Evolutionary conservation across 768 basidiomycete genomes (phyloP), one percentile per base, ranked within the genome.

Genomic region (Pluteus cervinus): DNA sequence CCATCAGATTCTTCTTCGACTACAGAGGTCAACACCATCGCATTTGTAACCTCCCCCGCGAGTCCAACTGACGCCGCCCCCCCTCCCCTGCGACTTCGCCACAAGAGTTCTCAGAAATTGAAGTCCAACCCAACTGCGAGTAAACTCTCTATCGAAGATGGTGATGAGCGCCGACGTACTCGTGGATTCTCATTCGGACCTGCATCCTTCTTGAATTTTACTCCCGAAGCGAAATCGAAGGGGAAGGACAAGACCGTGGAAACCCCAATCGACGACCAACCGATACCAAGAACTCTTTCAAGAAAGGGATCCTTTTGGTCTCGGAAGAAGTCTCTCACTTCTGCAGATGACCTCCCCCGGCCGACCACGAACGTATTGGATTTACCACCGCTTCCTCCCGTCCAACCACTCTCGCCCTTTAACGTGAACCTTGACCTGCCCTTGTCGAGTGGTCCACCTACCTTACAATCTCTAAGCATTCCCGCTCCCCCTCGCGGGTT

Each of bases 301-400:
- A 73, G 80, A 35, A 76, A 75, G 53, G 50, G 76, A 7, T 86
- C 84, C 5, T 84, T 85, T 49, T 86, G 82, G 81, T 63, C 61
- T 31, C 71, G 74, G 41, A 78, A 66, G 57, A 67, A 73, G 17
- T 24, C 33, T 29, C 3, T 35, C 36, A 47, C 58, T 30, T 37
- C 57, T 36, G 49, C 59, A 11, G 56, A 7, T 34, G 31, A 32
- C 33, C 37, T 17, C 28, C 38, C 22, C 15, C 31, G 22, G 10
- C 24, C 18, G 11, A 5, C 17, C 17, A 14, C 34, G 17, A 31
- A 20, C 8, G 10, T n/a, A 21, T 14, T 61, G 33, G 41, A 55
- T 30, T 56, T 62, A 44, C 50, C 62, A 20, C 48, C 60, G 1
- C 59, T 71, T 23, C 66, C 65, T 17, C 47, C 56, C 11, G 44